Conservation (phyloP, 2,329 filamentous ascomycete species). For the Escovopsis sp. region DNA sequence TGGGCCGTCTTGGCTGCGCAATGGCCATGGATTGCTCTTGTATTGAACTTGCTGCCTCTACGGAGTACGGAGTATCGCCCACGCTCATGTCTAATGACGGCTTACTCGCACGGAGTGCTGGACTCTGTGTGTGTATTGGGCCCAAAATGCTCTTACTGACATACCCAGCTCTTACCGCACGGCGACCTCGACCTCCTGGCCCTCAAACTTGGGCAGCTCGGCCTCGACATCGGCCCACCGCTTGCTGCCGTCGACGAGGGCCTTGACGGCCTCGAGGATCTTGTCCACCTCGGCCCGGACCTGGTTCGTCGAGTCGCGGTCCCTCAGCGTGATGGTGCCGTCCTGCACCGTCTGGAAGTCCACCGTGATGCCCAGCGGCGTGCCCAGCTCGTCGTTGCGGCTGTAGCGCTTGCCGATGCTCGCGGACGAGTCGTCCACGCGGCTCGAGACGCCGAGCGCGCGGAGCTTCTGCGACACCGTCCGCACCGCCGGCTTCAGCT, state of each 20-base stretch:
- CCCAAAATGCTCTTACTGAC: too few relatives aligned
- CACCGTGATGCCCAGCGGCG: conserved; percentile 82
- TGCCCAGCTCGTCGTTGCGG: conserved; percentile 91
- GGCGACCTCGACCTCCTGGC: conserved; percentile 46
- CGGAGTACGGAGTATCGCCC: too few relatives aligned
- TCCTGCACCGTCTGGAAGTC: conserved; percentile 94
- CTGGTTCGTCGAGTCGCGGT: conserved; percentile 82
- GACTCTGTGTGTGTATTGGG: too few relatives aligned
- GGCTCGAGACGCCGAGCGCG: conserved; percentile 62
- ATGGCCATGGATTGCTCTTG: too few relatives aligned
- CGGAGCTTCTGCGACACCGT: conserved; percentile 64
- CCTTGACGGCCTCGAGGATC: conserved; percentile 61
- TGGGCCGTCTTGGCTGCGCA: too few relatives aligned
- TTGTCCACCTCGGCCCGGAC: conserved; percentile 71
- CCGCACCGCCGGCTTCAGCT: conserved; percentile 65
- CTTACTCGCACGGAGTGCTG: too few relatives aligned
- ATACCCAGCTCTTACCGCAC: conserved; percentile 13
- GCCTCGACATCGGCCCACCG: conserved; percentile 54
- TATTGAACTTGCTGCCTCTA: too few relatives aligned
- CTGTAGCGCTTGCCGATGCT: conserved; percentile 91
- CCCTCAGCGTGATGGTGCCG: conserved; percentile 70
- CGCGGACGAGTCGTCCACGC: conserved; percentile 78
- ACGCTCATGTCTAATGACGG: too few relatives aligned
- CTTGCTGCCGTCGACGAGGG: conserved; percentile 33
- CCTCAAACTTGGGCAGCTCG: conserved; percentile 72